These are phyloP conservation scores for Dysphania ambrosioides DNA, from an alignment of 148 eudicot genomes.

Conservation along the genomic window DNA sequence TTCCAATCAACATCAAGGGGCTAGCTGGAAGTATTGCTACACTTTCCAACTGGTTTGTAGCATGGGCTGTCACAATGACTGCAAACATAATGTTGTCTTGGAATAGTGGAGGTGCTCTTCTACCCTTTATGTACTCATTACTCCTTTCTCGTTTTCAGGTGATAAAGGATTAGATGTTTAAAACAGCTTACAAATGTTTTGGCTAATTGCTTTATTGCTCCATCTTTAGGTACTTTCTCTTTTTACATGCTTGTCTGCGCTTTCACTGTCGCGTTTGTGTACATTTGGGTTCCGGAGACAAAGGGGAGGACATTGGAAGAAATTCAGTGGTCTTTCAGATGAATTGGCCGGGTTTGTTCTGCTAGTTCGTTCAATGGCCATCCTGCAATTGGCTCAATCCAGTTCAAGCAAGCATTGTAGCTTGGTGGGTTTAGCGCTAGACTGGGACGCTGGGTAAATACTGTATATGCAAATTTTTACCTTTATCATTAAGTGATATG, in stretches of 20 bases:
- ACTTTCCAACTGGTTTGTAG: conserved; percentile 57
- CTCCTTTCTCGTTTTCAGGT: neutral
- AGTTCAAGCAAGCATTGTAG: neutral
- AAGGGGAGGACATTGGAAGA: conserved; percentile 79
- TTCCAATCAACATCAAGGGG: conserved; percentile 65
- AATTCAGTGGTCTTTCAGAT: conserved; percentile 64
- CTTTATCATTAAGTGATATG: neutral
- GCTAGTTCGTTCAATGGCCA: neutral
- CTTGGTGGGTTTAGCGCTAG: conserved; percentile 4
- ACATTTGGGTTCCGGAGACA: conserved; percentile 76
- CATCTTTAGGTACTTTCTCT: conserved; percentile 51
- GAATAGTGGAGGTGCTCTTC: conserved; percentile 63
- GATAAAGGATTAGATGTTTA: neutral
- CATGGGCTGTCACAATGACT: conserved; percentile 68
- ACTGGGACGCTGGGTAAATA: conserved; percentile 7
- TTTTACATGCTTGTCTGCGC: conserved; percentile 52
- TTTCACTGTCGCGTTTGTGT: conserved; percentile 49
- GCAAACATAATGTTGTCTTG: conserved; percentile 66
- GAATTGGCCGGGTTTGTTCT: conserved; percentile 12
- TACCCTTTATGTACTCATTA: neutral
- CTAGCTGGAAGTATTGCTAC: conserved; percentile 84
- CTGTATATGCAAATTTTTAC: neutral
- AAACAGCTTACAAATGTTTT: too few species aligned
- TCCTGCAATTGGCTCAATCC: neutral
- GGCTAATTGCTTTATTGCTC: neutral